These are phyloP conservation scores for Ramaria rubella DNA, from an alignment of 768 basidiomycete species.

Conservation along the genomic window DNA sequence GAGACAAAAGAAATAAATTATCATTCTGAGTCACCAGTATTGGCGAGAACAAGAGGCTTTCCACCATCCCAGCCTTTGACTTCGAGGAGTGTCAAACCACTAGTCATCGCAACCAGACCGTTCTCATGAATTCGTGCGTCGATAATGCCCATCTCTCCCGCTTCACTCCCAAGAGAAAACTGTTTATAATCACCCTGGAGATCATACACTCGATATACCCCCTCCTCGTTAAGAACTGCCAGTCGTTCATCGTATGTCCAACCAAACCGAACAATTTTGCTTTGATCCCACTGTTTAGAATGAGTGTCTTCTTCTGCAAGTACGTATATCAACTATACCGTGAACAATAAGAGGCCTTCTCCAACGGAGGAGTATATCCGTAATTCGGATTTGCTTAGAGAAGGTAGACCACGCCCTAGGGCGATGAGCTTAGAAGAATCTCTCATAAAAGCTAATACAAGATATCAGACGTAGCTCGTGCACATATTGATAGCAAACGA, in stretches of 20 bases:
- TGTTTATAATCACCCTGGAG: conserved; percentile 82
- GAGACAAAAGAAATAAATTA: neutral
- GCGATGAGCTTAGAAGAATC: conserved; percentile 76
- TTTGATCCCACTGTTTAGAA: conserved; percentile 76
- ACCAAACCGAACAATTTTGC: conserved; percentile 73
- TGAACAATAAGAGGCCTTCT: conserved; percentile 57
- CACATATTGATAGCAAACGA: conserved; percentile 26
- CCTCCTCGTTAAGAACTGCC: conserved; percentile 85
- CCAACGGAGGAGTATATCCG: conserved; percentile 86
- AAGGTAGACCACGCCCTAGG: conserved; percentile 49
- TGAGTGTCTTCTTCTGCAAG: conserved; percentile 16
- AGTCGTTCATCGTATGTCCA: conserved; percentile 82
- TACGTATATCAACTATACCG: conserved; percentile 37
- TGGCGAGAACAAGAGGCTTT: conserved; percentile 64
- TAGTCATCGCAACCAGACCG: conserved; percentile 82
- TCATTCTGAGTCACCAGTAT: conserved; percentile 51
- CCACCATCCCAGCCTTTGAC: conserved; percentile 85
- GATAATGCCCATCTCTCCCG: conserved; percentile 72
- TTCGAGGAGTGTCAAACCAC: conserved; percentile 69
- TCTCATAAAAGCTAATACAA: conserved; percentile 69
- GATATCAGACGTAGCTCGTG: neutral
- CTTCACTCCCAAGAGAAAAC: conserved; percentile 76
- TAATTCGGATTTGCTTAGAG: conserved; percentile 72
- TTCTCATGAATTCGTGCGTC: conserved; percentile 82
- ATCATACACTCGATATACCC: conserved; percentile 85